Percentiles rank a stretch among this genome's conserved stretches.
Evolutionary conservation across 2,329 filamentous ascomycete genomes (phyloP).

Genomic region (Calycina marina): DNA sequence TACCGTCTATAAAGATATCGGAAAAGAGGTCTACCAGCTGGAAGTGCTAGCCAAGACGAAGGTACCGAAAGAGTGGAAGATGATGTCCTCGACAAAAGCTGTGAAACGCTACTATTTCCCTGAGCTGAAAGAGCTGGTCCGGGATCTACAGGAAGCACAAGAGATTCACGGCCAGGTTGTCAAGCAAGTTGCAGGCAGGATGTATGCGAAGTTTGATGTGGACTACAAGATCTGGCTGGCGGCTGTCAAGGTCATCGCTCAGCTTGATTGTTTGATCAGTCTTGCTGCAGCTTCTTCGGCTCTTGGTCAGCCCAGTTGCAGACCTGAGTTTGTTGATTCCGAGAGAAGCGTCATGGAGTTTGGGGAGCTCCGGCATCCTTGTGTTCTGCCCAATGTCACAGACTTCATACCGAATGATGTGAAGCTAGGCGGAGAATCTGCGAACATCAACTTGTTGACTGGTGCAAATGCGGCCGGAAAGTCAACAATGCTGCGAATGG

Average conservation of each 20-base stretch:
- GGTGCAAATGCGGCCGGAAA: slow-evolving; percentile 96
- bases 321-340: slow-evolving; percentile 74
- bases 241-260: slow-evolving; percentile 78
- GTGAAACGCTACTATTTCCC: slow-evolving; percentile 91
- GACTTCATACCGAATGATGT: slow-evolving; percentile 98
- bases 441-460: slow-evolving; percentile 83
- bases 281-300: slow-evolving; percentile 76
- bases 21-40: slow-evolving; percentile 94
- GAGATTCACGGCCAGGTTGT: slow-evolving; percentile 87
- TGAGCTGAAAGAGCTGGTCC: slow-evolving; percentile 68
- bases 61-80: slow-evolving; percentile 76
- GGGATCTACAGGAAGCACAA: slow-evolving; percentile 81
- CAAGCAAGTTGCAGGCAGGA: slow-evolving; percentile 68
- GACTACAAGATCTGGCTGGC: slow-evolving; percentile 76
- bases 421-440: slow-evolving; percentile 61
- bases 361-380: slow-evolving; percentile 82
- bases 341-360: slow-evolving; percentile 85
- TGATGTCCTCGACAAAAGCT: slow-evolving; percentile 86
- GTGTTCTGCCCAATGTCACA: slow-evolving; percentile 75
- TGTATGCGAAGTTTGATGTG: slow-evolving; percentile 78
- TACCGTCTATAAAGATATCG: slow-evolving; percentile 68
- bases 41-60: slow-evolving; percentile 78
- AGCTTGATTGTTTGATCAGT: slow-evolving; percentile 90
- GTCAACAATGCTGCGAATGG: slow-evolving; percentile 90
- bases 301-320: slow-evolving; percentile 74